phyloP scores from a whole-genome alignment of 148 eudicot genomes.

The Rhododendron ovatum region DNA sequence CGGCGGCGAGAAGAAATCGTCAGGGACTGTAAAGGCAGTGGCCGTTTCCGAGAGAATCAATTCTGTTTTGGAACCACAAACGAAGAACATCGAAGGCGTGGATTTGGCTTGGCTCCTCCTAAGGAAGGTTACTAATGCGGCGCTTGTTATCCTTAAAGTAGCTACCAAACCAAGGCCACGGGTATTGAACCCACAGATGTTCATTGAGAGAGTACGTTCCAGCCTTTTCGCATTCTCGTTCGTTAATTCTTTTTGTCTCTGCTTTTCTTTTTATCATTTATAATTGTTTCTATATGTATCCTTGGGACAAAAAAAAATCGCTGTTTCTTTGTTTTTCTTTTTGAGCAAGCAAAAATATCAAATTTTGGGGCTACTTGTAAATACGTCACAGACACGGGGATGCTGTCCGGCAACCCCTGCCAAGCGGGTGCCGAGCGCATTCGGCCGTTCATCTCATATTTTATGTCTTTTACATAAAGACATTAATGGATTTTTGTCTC shows the following conservation, averaged over 20 bases:
- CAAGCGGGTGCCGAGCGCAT: too few species aligned
- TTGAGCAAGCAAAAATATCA: background rate
- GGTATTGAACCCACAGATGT: constrained; percentile 30
- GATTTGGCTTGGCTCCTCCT: constrained; percentile 20
- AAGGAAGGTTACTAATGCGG: constrained; percentile 5
- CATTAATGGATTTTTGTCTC: too few species aligned
- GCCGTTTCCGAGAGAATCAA: constrained; percentile 8
- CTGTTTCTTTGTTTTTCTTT: too few species aligned
- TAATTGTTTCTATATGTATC: too few species aligned
- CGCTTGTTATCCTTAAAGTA: constrained; percentile 11
- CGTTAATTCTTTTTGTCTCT: background rate
- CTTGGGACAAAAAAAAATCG: too few species aligned
- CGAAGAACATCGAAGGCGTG: background rate
- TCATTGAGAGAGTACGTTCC: constrained; percentile 32
- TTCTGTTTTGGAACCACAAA: constrained; percentile 4
- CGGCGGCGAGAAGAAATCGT: constrained; percentile 10
- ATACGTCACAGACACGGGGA: too few species aligned
- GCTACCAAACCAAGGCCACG: constrained; percentile 16
- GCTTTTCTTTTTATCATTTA: too few species aligned
- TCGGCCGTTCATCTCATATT: too few species aligned
- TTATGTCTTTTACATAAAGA: too few species aligned
- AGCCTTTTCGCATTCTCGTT: background rate
- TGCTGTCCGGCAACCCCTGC: too few species aligned
- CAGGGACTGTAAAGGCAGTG: constrained; percentile 10
- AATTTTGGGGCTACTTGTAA: background rate